Percentiles rank a stretch among this genome's conserved stretches.
Conservation (phyloP, 495 filamentous ascomycete genomes). For the Tuber aestivum region DNA sequence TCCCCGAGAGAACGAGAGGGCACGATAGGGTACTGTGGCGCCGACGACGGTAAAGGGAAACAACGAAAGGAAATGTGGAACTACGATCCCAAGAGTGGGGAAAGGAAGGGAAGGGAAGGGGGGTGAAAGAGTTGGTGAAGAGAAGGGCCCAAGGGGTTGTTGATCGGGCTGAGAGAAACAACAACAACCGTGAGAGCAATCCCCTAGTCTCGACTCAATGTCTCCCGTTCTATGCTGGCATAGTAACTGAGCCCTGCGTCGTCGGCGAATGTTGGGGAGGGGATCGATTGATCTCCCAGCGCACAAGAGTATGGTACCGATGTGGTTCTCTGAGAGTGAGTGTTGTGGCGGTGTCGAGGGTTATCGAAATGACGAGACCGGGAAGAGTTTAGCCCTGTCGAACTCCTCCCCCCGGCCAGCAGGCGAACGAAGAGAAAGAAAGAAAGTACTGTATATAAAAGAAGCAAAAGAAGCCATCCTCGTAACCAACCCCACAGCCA, state of each 20-base stretch:
- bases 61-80: not conserved
- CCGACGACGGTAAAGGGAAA: too few relatives aligned
- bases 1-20: not conserved
- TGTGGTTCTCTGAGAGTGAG: not conserved
- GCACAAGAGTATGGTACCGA: not conserved
- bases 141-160: not conserved
- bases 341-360: not conserved
- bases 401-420: not conserved
- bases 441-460: too few relatives aligned
- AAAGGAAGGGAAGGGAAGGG: not conserved
- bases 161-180: conserved; percentile 1
- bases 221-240: not conserved
- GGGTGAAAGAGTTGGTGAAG: not conserved
- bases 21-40: not conserved
- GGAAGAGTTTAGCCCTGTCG: not conserved
- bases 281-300: not conserved
- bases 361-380: not conserved
- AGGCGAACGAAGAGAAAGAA: not conserved
- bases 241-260: not conserved
- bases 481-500: too few relatives aligned
- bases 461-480: not conserved
- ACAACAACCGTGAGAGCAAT: not conserved
- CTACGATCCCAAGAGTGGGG: not conserved
- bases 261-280: not conserved
- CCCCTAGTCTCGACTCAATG: not conserved